Evolutionary conservation across 2,329 filamentous ascomycete species (phyloP).

Genomic region (Cercospora citrullina): DNA sequence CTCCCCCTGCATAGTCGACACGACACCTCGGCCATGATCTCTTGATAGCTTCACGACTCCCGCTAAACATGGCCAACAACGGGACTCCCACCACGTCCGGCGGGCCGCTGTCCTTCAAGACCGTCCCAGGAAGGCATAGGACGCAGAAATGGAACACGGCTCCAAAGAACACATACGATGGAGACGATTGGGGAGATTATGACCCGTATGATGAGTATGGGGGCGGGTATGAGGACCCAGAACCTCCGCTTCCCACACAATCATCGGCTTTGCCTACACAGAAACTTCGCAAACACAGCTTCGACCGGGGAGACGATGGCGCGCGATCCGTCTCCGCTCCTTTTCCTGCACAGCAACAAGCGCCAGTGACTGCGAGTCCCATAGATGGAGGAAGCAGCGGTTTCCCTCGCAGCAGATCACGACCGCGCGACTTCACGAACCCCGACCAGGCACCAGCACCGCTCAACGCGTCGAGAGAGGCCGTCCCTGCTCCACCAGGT

Average conservation of each 20-base stretch:
- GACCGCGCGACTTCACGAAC: constrained; percentile 52
- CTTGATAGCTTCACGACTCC: background rate
- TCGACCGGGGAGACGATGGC: constrained; percentile 56
- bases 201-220: constrained; percentile 60
- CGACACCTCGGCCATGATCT: constrained; percentile 3
- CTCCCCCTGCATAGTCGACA: constrained; percentile 4
- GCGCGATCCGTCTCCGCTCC: constrained; percentile 23
- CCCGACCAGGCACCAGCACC: constrained; percentile 53
- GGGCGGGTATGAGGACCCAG: constrained; percentile 48
- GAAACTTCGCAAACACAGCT: constrained; percentile 46
- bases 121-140: constrained; percentile 84
- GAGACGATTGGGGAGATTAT: constrained; percentile 84
- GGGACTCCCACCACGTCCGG: constrained; percentile 18
- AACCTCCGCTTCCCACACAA: constrained; percentile 35
- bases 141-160: constrained; percentile 96
- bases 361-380: constrained; percentile 15
- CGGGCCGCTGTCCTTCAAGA: constrained; percentile 62
- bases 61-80: constrained; percentile 26
- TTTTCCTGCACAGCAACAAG: constrained; percentile 23
- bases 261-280: constrained; percentile 17
- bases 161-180: constrained; percentile 81
- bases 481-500: constrained; percentile 38
- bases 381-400: constrained; percentile 19
- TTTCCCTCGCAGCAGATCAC: constrained; percentile 21
- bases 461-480: constrained; percentile 40